Base-by-base conservation (phyloP, 495 filamentous ascomycete genomes). In the Rhypophila decipiens region DNA sequence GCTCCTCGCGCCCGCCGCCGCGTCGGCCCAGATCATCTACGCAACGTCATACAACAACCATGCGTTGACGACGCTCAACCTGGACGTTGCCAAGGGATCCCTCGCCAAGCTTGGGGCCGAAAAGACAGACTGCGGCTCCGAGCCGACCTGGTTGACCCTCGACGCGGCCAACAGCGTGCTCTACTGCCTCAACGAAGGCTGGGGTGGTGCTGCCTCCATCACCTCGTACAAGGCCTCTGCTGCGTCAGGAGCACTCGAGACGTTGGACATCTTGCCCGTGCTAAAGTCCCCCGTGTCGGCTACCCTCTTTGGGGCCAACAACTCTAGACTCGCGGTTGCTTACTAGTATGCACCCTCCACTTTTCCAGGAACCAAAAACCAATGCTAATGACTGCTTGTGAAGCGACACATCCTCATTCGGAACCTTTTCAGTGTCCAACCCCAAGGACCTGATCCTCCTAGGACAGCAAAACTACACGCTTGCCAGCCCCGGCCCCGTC, bases 1-100 rank as follows among this genome's bases (percentile, higher is more conserved):
- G n/a, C n/a, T n/a, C n/a, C n/a, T n/a, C n/a, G n/a, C n/a, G 44
- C 56, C 56, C 44, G 49, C 52, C 49, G 56, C 61, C 35, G 55
- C 61, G 24, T 63, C 61, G 22, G 62, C 68, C 36, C 64, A 53
- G 36, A 68, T 66, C 39, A 67, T 86, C 59, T 83, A 76, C 64
- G 77, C 74, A 47, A 72, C 78, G 9, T 81, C 81, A 18, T 85
- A 85, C 70, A 67, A 66, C 44, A 79, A 80, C 38, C n/a, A n/a
- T n/a, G 70, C 65, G 24, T 60, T 84, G 52, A 78, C 78, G 48
- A 72, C 74, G 13, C 68, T 84, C 19, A 59, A 68, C 38, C 70
- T 83, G 36, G 60, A 55, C 37, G 45, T 49, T 22, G 36, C 33
- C 18, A 47, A 22, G 31, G 51, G 24, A 39, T 46, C 37, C 43